Base-by-base conservation (phyloP, 768 basidiomycete genomes). In the Ephemerocybe angulata region DNA sequence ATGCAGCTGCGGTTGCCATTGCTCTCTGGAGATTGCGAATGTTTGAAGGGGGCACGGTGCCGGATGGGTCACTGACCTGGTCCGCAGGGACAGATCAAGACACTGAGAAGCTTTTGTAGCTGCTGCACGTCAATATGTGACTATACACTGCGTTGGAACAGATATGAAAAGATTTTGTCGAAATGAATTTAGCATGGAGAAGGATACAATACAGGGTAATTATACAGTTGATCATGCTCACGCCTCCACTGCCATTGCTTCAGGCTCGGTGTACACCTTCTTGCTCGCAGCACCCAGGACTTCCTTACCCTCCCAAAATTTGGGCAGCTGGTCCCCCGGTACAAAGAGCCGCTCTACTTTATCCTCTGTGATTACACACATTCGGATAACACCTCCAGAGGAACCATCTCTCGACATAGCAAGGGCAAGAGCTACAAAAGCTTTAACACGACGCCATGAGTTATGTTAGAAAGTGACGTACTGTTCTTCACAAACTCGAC, bases 371-470 rank as follows among this genome's bases (percentile, higher is more conserved):
- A 98, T 98, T 29, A 99, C 90, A 63, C 90, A 92, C 91, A 98
- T 92, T 42, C 97, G 89, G 62, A 99, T 93, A 44, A 91, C 90
- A 66, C 97, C 97, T 55, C 97, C 97, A 52, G 97, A 98, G 0
- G 93, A 97, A 4, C 97, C 96, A 69, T 99, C 97, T 70, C 97
- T 85, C 43, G 92, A 84, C 97, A 98, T 99, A 0, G 97, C 97
- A 48, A 99, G 80, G 3, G 94, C 74, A 50, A 99, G 83, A 5
- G 97, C 96, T 97, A 63, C 3, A 53, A 40, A 21, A 28, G 54
- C 38, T 42, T 54, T 19, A 55, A 55, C 57, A 38, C 19, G 27
- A 49, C 35, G 49, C 21, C 54, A 53, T 27, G 35, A 44, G 15
- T 31, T 33, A 24, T 11, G 15, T 19, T 29, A 50, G 24, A 41